Evolutionary conservation across 345 rosid species (phyloP).

Genomic region (Aquilaria malaccensis): DNA sequence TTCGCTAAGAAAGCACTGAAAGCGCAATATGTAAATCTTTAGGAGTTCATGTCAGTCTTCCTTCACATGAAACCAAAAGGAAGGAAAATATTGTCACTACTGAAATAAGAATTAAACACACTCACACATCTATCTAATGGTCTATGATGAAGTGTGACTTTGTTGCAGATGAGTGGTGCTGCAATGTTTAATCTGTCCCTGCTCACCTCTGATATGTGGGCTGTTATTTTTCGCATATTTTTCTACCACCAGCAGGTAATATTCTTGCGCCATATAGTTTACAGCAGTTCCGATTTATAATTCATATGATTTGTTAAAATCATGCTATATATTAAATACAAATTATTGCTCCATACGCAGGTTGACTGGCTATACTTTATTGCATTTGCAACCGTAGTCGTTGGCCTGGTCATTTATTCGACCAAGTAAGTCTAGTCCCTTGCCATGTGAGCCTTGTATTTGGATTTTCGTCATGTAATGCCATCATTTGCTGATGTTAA

Average conservation of each 20-base stretch:
- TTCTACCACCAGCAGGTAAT: slow-evolving; percentile 46
- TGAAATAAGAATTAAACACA: not conserved
- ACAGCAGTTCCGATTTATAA: not conserved
- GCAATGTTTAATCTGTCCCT: slow-evolving; percentile 51
- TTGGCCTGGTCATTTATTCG: slow-evolving; percentile 43
- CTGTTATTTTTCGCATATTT: slow-evolving; percentile 36
- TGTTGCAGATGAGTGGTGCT: slow-evolving; percentile 44
- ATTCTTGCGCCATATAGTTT: not conserved
- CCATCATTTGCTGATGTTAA: too few relatives aligned
- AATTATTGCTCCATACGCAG: slow-evolving; percentile 18
- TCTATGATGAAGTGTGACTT: slow-evolving; percentile 1
- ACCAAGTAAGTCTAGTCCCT: slow-evolving; percentile 20
- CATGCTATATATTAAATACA: not conserved
- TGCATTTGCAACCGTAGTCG: slow-evolving; percentile 30
- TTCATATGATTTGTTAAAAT: not conserved
- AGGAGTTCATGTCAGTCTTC: not conserved
- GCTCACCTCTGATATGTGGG: slow-evolving; percentile 64
- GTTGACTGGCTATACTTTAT: slow-evolving; percentile 55
- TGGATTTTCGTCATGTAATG: too few relatives aligned
- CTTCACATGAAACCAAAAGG: not conserved
- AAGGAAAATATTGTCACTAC: not conserved
- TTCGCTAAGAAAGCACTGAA: too few relatives aligned
- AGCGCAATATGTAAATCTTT: not conserved
- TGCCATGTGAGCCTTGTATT: not conserved
- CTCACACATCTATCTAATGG: not conserved